Base-by-base conservation (phyloP, 2,329 filamentous ascomycete genomes). In the Aphanocladium album region DNA sequence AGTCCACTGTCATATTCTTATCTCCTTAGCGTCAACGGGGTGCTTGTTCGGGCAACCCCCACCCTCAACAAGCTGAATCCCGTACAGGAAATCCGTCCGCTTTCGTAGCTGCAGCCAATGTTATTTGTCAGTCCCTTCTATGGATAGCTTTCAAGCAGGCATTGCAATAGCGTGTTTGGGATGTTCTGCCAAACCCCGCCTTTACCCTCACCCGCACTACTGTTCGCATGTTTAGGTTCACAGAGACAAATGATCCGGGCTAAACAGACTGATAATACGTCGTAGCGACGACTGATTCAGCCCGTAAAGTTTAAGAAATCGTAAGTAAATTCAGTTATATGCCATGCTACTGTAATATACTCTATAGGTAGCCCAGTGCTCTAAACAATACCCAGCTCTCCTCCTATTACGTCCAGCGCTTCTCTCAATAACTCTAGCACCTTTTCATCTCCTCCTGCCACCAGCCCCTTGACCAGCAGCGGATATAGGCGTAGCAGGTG, bases 401-500 rank as follows among this genome's bases (percentile, higher is more conserved):
- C 75, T 0, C 87, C 86, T 27, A 90, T 81, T 33, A 83, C 83
- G 56, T 85, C 81, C 63, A 91, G 72, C 14, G 85, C 84, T 67
- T 81, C 80, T 11, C 81, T 79, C 11, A 90, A 71, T 63, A 87
- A 75, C 43, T 74, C 74, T 63, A 84, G 70, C 6, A 90, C 80
- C 68, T 84, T 80, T 43, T 79, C 80, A 69, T 92, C 89, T 3
- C 84, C 84, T 7, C 79, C 73, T 7, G 76, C 74, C 0, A 78
- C 83, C 3, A 86, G 76, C 2, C 87, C 89, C 65, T 82, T 81
- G 19, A 89, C 82, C 54, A 96, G 72, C 54, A 98, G 77, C 8
- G 91, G 90, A 72, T 96, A 96, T 63, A 99, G 74, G 69, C 89
- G 82, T 65, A 90, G 80, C 35, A 98, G 76, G 74, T 98, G 93